A percentile compares a stretch with the other conserved stretches of the same genome.
Evolutionary conservation across 83 land plant species (phyloP).

Genomic region (Isoetes engelmannii): DNA sequence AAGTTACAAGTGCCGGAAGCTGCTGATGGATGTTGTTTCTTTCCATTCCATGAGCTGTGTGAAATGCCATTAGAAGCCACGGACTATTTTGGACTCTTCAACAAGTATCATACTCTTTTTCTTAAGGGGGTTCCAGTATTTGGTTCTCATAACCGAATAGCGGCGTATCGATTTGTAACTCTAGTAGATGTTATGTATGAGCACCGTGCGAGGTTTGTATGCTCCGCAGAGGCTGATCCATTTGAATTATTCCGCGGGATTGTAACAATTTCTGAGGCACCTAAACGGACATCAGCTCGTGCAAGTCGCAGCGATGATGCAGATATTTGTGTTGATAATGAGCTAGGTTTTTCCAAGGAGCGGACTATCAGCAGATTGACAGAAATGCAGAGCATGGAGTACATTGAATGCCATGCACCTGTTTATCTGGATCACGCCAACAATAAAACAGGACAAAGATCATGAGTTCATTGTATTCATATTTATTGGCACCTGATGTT

Average conservation of each 20-base stretch:
- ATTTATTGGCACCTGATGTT: too few relatives aligned
- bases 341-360: conserved; percentile 91
- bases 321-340: conserved; percentile 85
- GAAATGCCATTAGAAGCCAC: conserved; percentile 95
- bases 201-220: conserved; percentile 64
- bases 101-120: conserved; percentile 76
- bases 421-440: background rate
- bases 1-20: conserved; percentile 69
- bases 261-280: conserved; percentile 72
- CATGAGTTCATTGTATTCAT: too few relatives aligned
- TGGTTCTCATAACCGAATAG: conserved; percentile 68
- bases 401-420: conserved; percentile 43
- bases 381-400: conserved; percentile 71
- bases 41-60: conserved; percentile 83
- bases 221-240: conserved; percentile 77
- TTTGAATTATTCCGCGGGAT: conserved; percentile 53
- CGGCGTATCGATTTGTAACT: conserved; percentile 93
- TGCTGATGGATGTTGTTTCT: conserved; percentile 91
- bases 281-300: conserved; percentile 53
- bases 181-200: conserved; percentile 89
- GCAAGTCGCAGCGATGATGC: conserved; percentile 55
- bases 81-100: conserved; percentile 86
- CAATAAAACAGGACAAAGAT: too few relatives aligned
- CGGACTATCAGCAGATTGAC: conserved; percentile 88
- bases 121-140: conserved; percentile 79